Conservation (phyloP, 345 rosid species). For the Schrenkiella parvula region DNA sequence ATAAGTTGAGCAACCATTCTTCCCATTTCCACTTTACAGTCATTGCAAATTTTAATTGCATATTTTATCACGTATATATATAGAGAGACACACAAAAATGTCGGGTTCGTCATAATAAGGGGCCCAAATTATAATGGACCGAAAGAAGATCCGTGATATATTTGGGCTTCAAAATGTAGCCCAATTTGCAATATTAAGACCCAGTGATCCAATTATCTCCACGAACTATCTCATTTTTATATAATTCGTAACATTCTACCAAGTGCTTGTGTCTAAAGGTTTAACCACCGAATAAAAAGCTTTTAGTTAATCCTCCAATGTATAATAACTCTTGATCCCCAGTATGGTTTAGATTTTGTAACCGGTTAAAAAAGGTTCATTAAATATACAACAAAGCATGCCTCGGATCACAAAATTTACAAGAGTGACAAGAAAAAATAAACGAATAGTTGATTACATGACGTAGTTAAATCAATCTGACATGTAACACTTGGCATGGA, state of each 20-base stretch:
- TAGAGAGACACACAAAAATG: no score
- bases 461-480: neutral
- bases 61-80: no score
- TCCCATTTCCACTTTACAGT: slow-evolving; percentile 12
- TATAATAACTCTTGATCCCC: neutral
- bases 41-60: slow-evolving; percentile 6
- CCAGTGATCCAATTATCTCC: neutral
- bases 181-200: neutral
- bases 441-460: neutral
- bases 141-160: neutral
- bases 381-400: neutral
- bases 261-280: neutral
- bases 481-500: neutral
- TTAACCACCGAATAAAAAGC: neutral
- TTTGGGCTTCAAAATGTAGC: neutral
- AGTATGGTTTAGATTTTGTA: no score
- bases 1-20: slow-evolving; percentile 19
- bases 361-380: neutral
- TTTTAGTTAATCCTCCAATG: neutral
- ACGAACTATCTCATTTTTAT: neutral
- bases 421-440: neutral
- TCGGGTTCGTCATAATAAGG: neutral
- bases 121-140: neutral
- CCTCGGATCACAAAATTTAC: neutral
- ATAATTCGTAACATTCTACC: neutral